These are phyloP conservation scores for Sinapis alba DNA, from an alignment of 441 rosid species.

Conservation along the genomic window DNA sequence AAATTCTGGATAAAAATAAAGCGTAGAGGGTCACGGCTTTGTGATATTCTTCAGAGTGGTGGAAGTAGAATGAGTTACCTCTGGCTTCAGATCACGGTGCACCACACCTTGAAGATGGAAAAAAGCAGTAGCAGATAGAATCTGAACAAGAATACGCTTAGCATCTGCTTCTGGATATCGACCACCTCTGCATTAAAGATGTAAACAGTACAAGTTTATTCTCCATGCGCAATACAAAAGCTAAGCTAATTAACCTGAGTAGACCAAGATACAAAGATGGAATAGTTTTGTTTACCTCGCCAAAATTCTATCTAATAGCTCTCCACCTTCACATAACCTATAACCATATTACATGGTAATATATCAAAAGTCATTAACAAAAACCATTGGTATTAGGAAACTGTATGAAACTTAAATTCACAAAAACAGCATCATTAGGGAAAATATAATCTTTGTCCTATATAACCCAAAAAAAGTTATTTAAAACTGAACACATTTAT, in stretches of 20 bases:
- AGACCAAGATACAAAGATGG: background rate
- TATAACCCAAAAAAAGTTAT: background rate
- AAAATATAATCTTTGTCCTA: background rate
- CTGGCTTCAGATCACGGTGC: slow-evolving; percentile 39
- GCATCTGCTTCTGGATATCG: slow-evolving; percentile 69
- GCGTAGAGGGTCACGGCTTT: background rate
- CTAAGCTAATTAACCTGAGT: background rate
- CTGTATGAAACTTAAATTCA: background rate
- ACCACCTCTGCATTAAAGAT: slow-evolving; percentile 60
- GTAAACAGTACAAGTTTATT: slow-evolving; percentile 9
- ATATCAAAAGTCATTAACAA: background rate
- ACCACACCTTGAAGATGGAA: slow-evolving; percentile 79
- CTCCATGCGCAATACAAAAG: background rate
- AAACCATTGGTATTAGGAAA: background rate
- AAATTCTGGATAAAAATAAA: slow-evolving; percentile 51
- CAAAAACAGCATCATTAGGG: background rate
- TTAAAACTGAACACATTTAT: background rate
- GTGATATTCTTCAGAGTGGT: background rate
- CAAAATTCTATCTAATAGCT: slow-evolving; percentile 66
- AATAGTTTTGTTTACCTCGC: slow-evolving; percentile 45
- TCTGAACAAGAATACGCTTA: slow-evolving; percentile 55
- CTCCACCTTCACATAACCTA: slow-evolving; percentile 64
- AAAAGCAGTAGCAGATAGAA: slow-evolving; percentile 62
- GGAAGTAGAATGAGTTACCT: slow-evolving; percentile 45
- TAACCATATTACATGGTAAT: slow-evolving; percentile 14